Conservation (phyloP, 257 asterid species). For the Plantago ovata region DNA sequence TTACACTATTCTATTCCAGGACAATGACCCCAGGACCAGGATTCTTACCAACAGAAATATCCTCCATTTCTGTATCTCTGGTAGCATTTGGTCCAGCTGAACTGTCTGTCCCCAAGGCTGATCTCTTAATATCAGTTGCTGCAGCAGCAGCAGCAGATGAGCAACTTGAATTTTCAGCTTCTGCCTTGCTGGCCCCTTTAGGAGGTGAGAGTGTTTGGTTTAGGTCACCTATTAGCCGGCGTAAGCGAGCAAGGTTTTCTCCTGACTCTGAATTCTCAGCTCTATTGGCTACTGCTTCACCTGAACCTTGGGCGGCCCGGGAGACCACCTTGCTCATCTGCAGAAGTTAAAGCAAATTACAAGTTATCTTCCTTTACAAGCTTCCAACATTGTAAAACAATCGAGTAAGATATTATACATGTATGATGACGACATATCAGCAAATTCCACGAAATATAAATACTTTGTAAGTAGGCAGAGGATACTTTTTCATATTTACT, state of each 20-base stretch:
- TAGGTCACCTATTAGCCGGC: constrained; percentile 39
- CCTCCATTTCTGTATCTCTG: not conserved
- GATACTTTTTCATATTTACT: not conserved
- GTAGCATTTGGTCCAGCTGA: constrained; percentile 1
- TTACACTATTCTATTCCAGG: not conserved
- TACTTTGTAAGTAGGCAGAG: too few species aligned
- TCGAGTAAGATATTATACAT: too few species aligned
- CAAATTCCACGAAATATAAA: not conserved
- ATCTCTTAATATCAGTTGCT: constrained; percentile 5
- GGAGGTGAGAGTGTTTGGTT: constrained; percentile 49
- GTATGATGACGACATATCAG: too few species aligned
- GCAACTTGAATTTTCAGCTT: constrained; percentile 22
- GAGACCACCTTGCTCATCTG: constrained; percentile 61
- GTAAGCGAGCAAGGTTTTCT: constrained; percentile 39
- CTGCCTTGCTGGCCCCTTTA: too few species aligned
- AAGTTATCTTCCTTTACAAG: constrained; percentile 6
- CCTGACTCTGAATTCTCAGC: constrained; percentile 37
- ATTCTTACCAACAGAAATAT: not conserved
- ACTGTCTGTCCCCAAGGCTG: constrained; percentile 23
- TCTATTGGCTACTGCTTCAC: constrained; percentile 29
- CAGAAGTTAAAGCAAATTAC: constrained; percentile 13
- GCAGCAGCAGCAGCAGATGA: constrained; percentile 14
- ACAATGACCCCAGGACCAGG: not conserved
- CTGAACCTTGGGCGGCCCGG: constrained; percentile 41
- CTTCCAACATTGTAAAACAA: not conserved